A percentile compares a stretch with the other conserved stretches of the same genome.
Evolutionary conservation across 192 early-diverging fungal species (phyloP).

Genomic region (Spizellomyces punctatus): DNA sequence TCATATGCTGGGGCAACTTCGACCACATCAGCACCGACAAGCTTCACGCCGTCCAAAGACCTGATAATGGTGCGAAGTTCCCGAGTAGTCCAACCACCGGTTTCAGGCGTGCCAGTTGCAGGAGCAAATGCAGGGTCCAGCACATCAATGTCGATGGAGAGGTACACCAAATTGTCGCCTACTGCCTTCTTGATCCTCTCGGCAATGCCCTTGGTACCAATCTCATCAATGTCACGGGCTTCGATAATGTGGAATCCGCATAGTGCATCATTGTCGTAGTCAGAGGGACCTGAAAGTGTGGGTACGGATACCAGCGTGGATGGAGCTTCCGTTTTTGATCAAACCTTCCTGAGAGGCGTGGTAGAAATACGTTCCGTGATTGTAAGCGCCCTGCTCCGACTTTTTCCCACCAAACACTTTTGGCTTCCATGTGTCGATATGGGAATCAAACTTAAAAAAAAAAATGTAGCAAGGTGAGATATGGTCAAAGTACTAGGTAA

Average conservation of each 20-base stretch:
- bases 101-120: constrained; percentile 46
- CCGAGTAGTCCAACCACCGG: constrained; percentile 44
- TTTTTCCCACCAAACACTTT: neutral
- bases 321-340: constrained; percentile 39
- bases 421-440: too few species aligned
- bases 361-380: constrained; percentile 45
- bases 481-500: too few species aligned
- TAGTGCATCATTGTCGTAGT: constrained; percentile 41
- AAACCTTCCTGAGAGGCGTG: constrained; percentile 46
- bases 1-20: constrained; percentile 51
- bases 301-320: constrained; percentile 46
- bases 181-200: constrained; percentile 39
- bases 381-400: constrained; percentile 6
- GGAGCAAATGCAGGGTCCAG: constrained; percentile 44
- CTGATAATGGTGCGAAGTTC: constrained; percentile 42
- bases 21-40: constrained; percentile 48
- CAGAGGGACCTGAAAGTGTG: constrained; percentile 38
- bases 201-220: constrained; percentile 45
- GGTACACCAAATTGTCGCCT: constrained; percentile 35
- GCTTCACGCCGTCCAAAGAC: constrained; percentile 37
- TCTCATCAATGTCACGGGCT: constrained; percentile 45
- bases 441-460: too few species aligned
- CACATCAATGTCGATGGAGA: constrained; percentile 50
- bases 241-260: constrained; percentile 46
- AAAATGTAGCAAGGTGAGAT: too few species aligned